Evolutionary conservation across 257 asterid species (phyloP).

Genomic region (Solanum paucissectum): DNA sequence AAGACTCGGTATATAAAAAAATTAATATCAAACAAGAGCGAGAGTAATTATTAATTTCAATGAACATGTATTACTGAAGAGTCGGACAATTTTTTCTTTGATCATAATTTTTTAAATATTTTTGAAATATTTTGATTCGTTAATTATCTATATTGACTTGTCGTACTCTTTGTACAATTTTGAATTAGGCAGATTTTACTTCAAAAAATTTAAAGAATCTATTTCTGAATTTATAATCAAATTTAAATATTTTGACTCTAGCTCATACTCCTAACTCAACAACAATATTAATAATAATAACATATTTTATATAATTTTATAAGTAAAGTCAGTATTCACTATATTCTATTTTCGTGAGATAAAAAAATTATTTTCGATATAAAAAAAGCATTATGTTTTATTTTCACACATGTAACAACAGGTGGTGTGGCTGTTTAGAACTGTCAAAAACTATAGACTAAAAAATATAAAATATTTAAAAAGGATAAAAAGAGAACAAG

Average conservation of each 20-base stretch:
- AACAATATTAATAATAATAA: no score
- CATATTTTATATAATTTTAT: no score
- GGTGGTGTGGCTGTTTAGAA: background rate
- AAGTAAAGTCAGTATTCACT: no score
- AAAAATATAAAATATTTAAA: background rate
- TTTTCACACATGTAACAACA: background rate
- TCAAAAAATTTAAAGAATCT: background rate
- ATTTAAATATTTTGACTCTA: no score
- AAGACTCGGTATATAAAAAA: background rate
- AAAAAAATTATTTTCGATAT: no score
- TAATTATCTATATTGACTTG: background rate
- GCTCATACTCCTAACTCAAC: background rate
- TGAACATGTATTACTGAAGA: background rate
- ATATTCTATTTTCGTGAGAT: no score
- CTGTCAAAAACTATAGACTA: background rate
- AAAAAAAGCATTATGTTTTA: background rate
- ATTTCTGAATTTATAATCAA: no score
- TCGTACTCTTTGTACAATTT: no score
- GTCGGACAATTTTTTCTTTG: no score
- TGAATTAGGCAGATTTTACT: no score
- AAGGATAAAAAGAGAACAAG: background rate
- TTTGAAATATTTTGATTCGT: background rate
- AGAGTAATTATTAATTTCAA: background rate
- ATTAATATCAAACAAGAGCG: background rate
- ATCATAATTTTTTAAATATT: no score